Evolutionary conservation across 768 basidiomycete genomes (phyloP).

Genomic region (Pleurotus sapidus): DNA sequence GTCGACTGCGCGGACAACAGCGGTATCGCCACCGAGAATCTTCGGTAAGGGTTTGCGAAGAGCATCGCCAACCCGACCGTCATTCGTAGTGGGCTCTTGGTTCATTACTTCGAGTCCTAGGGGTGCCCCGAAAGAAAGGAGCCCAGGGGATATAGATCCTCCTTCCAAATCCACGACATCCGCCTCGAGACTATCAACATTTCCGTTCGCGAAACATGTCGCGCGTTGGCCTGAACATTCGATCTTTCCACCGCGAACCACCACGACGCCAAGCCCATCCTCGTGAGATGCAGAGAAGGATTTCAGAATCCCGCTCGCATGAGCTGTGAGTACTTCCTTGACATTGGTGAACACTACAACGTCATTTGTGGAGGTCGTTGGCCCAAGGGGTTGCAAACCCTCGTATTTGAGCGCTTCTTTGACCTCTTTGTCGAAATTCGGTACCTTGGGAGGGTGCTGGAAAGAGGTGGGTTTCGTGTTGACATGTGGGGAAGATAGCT

Average conservation of each 20-base stretch:
- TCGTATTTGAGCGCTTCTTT: slow-evolving; percentile 58
- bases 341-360: slow-evolving; percentile 67
- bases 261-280: slow-evolving; percentile 28
- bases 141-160: slow-evolving; percentile 62
- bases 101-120: slow-evolving; percentile 71
- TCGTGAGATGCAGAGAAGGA: slow-evolving; percentile 14
- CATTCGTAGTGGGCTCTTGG: slow-evolving; percentile 65
- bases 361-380: slow-evolving; percentile 28
- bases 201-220: slow-evolving; percentile 10
- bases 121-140: slow-evolving; percentile 69
- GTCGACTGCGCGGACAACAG: slow-evolving; percentile 66
- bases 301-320: slow-evolving; percentile 25
- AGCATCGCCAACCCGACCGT: slow-evolving; percentile 62
- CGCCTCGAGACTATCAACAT: slow-evolving; percentile 17
- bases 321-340: slow-evolving; percentile 34
- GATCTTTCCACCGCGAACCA: slow-evolving; percentile 45
- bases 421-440: slow-evolving; percentile 71
- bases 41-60: slow-evolving; percentile 40
- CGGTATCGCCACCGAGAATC: slow-evolving; percentile 48
- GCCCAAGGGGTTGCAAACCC: slow-evolving; percentile 70
- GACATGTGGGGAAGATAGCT: slow-evolving; percentile 48
- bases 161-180: slow-evolving; percentile 63
- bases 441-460: slow-evolving; percentile 52
- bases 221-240: slow-evolving; percentile 40
- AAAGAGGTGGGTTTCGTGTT: slow-evolving; percentile 47